These are phyloP conservation scores for Trichoderma afroharzianum DNA, from an alignment of 2,329 filamentous ascomycete genomes.

Conservation along the genomic window DNA sequence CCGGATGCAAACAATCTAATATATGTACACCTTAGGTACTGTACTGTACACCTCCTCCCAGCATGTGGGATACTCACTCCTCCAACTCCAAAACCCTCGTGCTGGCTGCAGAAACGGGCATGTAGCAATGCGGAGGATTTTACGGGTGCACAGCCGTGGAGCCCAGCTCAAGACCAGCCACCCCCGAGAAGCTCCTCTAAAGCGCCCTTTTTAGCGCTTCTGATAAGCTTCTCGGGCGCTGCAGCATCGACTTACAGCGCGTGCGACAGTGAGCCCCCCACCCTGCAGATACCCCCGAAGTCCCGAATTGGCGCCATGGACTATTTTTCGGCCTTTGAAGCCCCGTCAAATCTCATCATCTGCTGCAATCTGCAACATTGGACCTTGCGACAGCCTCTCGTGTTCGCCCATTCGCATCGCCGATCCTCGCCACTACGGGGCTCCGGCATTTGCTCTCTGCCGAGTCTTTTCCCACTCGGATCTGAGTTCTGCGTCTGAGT, in stretches of 20 bases:
- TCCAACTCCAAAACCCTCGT: neutral
- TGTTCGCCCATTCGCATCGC: neutral
- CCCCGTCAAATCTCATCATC: neutral
- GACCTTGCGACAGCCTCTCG: neutral
- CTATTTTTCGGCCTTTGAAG: slow-evolving; percentile 14
- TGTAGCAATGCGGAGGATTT: slow-evolving; percentile 3
- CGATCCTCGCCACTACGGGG: neutral
- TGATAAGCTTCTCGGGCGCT: slow-evolving; percentile 5
- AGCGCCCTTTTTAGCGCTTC: neutral
- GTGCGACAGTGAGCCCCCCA: neutral
- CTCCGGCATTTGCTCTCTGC: neutral
- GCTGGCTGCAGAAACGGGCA: neutral
- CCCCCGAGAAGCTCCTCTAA: neutral
- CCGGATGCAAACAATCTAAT: neutral
- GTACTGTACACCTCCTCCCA: neutral
- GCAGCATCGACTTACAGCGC: neutral
- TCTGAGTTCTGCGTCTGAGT: neutral
- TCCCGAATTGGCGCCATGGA: slow-evolving; percentile 15
- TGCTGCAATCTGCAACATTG: neutral
- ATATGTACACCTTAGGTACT: neutral
- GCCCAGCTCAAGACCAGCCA: neutral
- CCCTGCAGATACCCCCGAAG: neutral
- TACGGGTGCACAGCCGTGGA: slow-evolving; percentile 1
- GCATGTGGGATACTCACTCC: neutral
- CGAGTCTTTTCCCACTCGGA: neutral